A percentile compares a stretch with the other conserved stretches of the same genome.
phyloP scores from a whole-genome alignment of 2,329 filamentous ascomycete species.

The Grosmannia huntii region DNA sequence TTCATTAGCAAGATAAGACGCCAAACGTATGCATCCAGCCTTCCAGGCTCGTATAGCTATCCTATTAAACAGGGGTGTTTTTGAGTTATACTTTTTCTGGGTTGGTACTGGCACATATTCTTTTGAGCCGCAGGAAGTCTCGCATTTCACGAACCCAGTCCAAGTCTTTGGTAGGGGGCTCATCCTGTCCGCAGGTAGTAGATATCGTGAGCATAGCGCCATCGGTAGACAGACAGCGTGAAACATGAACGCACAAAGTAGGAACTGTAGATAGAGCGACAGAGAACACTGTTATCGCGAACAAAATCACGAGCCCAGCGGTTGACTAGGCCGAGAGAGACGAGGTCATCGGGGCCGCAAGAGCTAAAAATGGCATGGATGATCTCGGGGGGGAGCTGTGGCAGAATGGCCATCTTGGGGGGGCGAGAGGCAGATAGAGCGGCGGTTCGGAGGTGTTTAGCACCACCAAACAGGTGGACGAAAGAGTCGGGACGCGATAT shows the following conservation, averaged over 20 bases:
- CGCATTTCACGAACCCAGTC: conserved; percentile 25
- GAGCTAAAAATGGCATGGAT: conserved; percentile 46
- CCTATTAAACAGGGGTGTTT: not conserved
- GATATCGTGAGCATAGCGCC: not conserved
- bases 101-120: conserved; percentile 25
- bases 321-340: conserved; percentile 37
- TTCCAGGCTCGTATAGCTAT: not conserved
- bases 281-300: conserved; percentile 44
- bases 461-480: not conserved
- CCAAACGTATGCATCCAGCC: too few species aligned
- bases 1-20: not conserved
- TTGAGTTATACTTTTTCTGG: conserved; percentile 25
- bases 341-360: conserved; percentile 44
- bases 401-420: conserved; percentile 19
- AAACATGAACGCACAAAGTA: conserved; percentile 7
- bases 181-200: conserved; percentile 19
- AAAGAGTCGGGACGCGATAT: not conserved
- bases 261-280: conserved; percentile 43
- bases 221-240: not conserved
- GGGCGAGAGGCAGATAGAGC: not conserved
- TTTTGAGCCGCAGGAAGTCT: conserved; percentile 29
- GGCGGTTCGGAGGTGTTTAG: not conserved
- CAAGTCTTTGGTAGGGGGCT: conserved; percentile 18
- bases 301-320: conserved; percentile 40
- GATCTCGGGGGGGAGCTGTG: conserved; percentile 46